Evolutionary conservation across 257 asterid genomes (phyloP).

Genomic region (Echites panduratus): DNA sequence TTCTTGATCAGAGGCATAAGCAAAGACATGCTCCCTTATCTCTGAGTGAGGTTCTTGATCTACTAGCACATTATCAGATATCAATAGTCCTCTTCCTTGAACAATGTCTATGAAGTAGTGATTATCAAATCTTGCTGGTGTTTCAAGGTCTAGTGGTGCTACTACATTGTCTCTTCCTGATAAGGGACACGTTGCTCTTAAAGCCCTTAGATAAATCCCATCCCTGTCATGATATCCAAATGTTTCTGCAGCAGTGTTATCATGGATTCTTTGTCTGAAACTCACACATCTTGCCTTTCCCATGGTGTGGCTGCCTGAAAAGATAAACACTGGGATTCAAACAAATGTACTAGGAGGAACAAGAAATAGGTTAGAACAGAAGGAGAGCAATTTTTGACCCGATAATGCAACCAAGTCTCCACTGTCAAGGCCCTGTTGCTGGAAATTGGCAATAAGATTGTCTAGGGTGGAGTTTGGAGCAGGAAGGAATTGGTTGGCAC

Average conservation of each 20-base stretch:
- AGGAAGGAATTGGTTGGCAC: conserved; percentile 29
- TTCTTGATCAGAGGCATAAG: conserved; percentile 31
- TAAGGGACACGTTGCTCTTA: conserved; percentile 34
- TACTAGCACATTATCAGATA: conserved; percentile 45
- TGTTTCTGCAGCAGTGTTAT: conserved; percentile 28
- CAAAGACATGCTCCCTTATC: conserved; percentile 28
- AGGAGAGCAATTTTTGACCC: conserved; percentile 16
- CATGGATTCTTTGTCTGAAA: conserved; percentile 50
- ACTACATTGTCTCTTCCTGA: conserved; percentile 43
- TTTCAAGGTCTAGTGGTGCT: conserved; percentile 27
- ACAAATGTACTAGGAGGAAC: neutral
- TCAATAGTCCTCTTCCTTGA: conserved; percentile 39
- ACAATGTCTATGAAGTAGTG: conserved; percentile 42
- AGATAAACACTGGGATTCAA: neutral
- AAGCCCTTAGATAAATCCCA: conserved; percentile 21
- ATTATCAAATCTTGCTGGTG: conserved; percentile 46
- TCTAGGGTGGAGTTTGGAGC: conserved; percentile 29
- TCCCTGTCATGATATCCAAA: conserved; percentile 26
- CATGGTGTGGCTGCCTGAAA: conserved; percentile 52
- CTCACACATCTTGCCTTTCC: conserved; percentile 51
- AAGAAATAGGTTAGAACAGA: neutral
- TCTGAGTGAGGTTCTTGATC: conserved; percentile 23
- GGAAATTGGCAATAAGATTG: conserved; percentile 24
- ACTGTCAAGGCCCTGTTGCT: conserved; percentile 29
- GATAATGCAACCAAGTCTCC: conserved; percentile 57